Percentiles rank a stretch among this genome's conserved stretches.
These are phyloP conservation scores for Haematococcus lacustris DNA, from an alignment of 139 green algal species.

Conservation along the genomic window DNA sequence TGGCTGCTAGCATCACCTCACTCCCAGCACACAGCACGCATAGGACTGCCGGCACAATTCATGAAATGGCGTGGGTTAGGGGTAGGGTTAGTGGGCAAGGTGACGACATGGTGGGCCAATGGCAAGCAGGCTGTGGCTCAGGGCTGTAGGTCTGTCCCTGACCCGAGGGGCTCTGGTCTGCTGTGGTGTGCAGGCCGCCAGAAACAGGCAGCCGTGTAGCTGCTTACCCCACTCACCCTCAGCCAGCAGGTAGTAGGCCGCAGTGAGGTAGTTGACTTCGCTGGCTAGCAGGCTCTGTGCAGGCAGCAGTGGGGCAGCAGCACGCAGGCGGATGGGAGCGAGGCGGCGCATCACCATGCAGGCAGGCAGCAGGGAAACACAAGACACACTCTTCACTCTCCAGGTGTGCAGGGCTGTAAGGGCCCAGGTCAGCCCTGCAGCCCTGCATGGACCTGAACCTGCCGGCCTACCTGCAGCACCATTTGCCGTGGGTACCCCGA, in stretches of 20 bases:
- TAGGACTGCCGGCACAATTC: too few species aligned
- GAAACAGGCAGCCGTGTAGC: too few species aligned
- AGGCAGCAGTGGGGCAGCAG: neutral
- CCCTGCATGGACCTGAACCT: neutral
- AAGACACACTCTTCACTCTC: neutral
- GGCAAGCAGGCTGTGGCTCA: too few species aligned
- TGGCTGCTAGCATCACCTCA: too few species aligned
- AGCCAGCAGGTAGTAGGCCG: conserved; percentile 53
- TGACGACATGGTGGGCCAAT: too few species aligned
- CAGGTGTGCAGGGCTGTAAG: neutral
- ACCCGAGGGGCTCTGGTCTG: too few species aligned
- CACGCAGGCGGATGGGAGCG: neutral
- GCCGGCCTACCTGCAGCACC: conserved; percentile 12
- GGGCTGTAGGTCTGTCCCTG: too few species aligned
- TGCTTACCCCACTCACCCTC: too few species aligned
- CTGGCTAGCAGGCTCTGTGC: conserved; percentile 27
- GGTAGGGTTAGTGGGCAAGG: too few species aligned
- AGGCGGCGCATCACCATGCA: neutral
- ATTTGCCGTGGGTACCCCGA: conserved; percentile 24
- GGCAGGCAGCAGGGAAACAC: neutral
- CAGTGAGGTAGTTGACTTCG: conserved; percentile 46
- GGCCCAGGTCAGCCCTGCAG: neutral
- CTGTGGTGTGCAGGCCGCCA: too few species aligned
- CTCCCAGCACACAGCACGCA: too few species aligned
- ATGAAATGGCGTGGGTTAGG: too few species aligned